Conservation (phyloP, 1,139 yeast species). For the Debaryomyces sp. region DNA sequence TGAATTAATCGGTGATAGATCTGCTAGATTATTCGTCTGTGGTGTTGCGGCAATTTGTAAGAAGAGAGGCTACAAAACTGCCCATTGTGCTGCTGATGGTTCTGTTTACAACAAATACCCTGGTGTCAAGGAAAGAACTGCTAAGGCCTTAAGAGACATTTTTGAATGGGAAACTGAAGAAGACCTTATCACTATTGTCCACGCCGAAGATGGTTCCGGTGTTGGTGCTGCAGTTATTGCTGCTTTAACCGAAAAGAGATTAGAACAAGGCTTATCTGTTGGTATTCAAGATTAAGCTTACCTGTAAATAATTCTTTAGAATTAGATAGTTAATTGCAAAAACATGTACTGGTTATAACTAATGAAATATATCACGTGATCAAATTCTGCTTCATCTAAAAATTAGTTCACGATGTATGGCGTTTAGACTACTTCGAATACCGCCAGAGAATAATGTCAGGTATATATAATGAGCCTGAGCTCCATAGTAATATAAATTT, state of each 20-base stretch:
- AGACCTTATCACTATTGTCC: constrained; percentile 79
- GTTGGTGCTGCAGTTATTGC: constrained; percentile 98
- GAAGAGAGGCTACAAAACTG: constrained; percentile 76
- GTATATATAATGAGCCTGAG: neutral
- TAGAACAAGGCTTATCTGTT: constrained; percentile 69
- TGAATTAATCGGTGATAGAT: constrained; percentile 86
- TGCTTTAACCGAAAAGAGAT: constrained; percentile 83
- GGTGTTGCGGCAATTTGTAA: constrained; percentile 95
- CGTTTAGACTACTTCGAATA: neutral
- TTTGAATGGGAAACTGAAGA: constrained; percentile 74
- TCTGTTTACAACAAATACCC: constrained; percentile 95
- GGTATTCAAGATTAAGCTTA: constrained; percentile 47
- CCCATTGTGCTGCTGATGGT: constrained; percentile 97
- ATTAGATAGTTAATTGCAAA: neutral
- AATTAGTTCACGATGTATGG: neutral
- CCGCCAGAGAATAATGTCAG: constrained; percentile 1
- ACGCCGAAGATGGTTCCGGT: constrained; percentile 98
- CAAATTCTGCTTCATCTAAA: neutral
- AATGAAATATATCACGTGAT: neutral
- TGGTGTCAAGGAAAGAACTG: constrained; percentile 86
- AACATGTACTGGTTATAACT: neutral
- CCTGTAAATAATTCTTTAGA: neutral
- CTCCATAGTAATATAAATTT: no score
- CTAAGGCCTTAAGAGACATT: constrained; percentile 84
- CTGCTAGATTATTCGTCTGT: constrained; percentile 91